These are phyloP conservation scores for Xerocomus minutiporus DNA, from an alignment of 1,284 basidiomycete genomes.

Conservation along the genomic window DNA sequence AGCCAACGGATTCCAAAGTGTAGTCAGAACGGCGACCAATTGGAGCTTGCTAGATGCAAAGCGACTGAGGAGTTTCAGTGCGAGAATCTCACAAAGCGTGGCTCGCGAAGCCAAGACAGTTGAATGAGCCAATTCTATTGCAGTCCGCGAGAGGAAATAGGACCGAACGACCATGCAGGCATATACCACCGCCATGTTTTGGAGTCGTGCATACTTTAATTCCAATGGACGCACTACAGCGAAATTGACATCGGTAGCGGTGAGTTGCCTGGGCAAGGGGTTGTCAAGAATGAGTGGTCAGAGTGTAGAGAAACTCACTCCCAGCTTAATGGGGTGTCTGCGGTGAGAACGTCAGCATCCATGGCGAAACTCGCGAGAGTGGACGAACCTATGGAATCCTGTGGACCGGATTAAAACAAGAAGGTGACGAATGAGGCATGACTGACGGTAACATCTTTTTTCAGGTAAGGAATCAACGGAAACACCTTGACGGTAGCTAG, in stretches of 20 bases:
- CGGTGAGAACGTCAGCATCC: constrained; percentile 13
- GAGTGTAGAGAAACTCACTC: constrained; percentile 50
- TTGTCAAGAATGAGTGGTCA: not conserved
- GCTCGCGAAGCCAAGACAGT: constrained; percentile 69
- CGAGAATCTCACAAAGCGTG: constrained; percentile 76
- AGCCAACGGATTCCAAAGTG: constrained; percentile 74
- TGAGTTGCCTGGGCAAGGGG: constrained; percentile 53
- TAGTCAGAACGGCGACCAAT: constrained; percentile 70
- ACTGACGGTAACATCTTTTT: constrained; percentile 64
- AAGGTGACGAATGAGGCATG: not conserved
- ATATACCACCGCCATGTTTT: constrained; percentile 70
- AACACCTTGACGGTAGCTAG: constrained; percentile 66
- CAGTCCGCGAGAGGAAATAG: constrained; percentile 43
- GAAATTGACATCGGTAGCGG: constrained; percentile 81
- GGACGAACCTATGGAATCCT: constrained; percentile 29
- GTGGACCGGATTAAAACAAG: constrained; percentile 9
- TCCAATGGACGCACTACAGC: constrained; percentile 78
- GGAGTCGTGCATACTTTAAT: constrained; percentile 68
- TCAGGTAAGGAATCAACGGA: constrained; percentile 67
- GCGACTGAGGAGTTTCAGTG: constrained; percentile 76
- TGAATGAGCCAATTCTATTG: constrained; percentile 65
- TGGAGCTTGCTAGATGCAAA: constrained; percentile 72
- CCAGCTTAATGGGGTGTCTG: constrained; percentile 79
- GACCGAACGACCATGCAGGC: constrained; percentile 67
- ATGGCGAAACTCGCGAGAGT: not conserved